These are phyloP conservation scores for Sporobolomyces roseus DNA, from an alignment of 768 basidiomycete genomes.

Conservation along the genomic window DNA sequence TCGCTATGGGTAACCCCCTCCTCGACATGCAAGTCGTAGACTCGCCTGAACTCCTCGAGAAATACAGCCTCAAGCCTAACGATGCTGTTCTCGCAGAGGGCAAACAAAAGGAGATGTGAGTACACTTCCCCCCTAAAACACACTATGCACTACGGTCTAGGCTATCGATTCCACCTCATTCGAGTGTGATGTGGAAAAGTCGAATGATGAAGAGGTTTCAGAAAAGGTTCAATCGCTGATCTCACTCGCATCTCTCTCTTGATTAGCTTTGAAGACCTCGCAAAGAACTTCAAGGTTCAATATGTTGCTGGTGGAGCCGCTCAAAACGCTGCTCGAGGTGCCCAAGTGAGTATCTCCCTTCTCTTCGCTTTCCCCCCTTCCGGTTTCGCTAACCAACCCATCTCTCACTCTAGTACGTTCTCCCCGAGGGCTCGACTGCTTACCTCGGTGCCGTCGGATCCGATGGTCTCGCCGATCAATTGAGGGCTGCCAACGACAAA, in stretches of 20 bases:
- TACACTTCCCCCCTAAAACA: slow-evolving; percentile 5
- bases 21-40: slow-evolving; percentile 86
- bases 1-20: slow-evolving; percentile 92
- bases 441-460: slow-evolving; percentile 92
- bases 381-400: too few relatives aligned
- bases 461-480: slow-evolving; percentile 83
- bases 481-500: slow-evolving; percentile 81
- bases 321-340: slow-evolving; percentile 93
- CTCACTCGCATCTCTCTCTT: too few relatives aligned
- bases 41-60: slow-evolving; percentile 76
- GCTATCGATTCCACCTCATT: too few relatives aligned
- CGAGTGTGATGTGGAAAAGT: too few relatives aligned
- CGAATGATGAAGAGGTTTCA: too few relatives aligned
- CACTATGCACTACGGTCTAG: too few relatives aligned
- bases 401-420: slow-evolving; percentile 66
- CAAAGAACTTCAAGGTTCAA: slow-evolving; percentile 66
- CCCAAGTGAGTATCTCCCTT: slow-evolving; percentile 64
- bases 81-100: slow-evolving; percentile 92
- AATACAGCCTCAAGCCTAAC: slow-evolving; percentile 87
- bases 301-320: slow-evolving; percentile 97
- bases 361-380: slow-evolving; percentile 10
- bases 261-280: slow-evolving; percentile 79
- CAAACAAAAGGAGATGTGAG: slow-evolving; percentile 81
- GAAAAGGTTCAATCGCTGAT: too few relatives aligned
- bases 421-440: slow-evolving; percentile 81